Evolutionary conservation across 495 filamentous ascomycete species (phyloP).

Genomic region (Endocarpon pusillum): DNA sequence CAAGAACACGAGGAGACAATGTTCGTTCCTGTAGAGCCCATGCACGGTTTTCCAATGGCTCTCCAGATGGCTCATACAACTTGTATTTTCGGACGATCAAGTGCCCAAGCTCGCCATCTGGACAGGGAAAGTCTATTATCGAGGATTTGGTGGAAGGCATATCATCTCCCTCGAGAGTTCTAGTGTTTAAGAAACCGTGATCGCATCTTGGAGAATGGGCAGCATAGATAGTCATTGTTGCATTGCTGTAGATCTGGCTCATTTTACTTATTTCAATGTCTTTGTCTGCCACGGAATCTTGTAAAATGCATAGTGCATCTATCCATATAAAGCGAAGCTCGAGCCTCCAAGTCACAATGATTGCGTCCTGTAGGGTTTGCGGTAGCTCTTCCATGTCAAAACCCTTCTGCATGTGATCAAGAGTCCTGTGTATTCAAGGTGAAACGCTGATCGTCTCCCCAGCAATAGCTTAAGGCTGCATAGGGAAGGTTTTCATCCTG

Average conservation of each 20-base stretch:
- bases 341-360: conserved; percentile 3
- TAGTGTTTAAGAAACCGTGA: too few relatives aligned
- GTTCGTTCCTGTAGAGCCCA: too few relatives aligned
- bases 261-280: conserved; percentile 1
- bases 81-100: too few relatives aligned
- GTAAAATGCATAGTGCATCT: conserved; percentile 7
- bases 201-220: conserved; percentile 3
- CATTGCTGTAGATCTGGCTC: conserved; percentile 2
- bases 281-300: conserved; percentile 6
- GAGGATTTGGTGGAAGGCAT: too few relatives aligned
- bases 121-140: too few relatives aligned
- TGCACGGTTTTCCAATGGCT: too few relatives aligned
- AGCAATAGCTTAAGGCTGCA: conserved; percentile 4
- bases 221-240: conserved; percentile 1
- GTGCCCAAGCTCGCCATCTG: too few relatives aligned
- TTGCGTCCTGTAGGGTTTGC: conserved; percentile 4
- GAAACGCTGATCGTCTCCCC: conserved; percentile 1
- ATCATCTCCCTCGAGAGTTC: too few relatives aligned
- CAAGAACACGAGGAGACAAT: too few relatives aligned
- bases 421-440: neutral
- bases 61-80: too few relatives aligned
- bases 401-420: neutral
- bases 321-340: conserved; percentile 5
- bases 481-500: conserved; percentile 1
- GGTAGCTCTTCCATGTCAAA: conserved; percentile 1